phyloP scores from a whole-genome alignment of 176 grass and related monocot species.

The Carex kokanica region DNA sequence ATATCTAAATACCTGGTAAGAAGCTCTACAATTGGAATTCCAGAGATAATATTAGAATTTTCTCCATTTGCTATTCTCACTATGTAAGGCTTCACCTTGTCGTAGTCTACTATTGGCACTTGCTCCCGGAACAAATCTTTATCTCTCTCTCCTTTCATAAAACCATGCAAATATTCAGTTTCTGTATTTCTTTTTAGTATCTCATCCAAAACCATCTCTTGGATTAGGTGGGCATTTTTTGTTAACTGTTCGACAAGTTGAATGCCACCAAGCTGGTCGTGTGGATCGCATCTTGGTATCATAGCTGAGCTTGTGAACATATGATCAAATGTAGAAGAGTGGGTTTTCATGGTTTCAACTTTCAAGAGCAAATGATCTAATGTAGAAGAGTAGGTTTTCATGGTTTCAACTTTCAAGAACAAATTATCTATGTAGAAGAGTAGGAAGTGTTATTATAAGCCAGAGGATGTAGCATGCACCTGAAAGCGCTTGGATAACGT shows the following conservation, averaged over 20 bases:
- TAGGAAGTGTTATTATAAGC: not conserved
- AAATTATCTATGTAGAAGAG: not conserved
- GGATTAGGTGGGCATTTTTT: constrained; percentile 41
- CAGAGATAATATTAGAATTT: constrained; percentile 51
- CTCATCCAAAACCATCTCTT: constrained; percentile 47
- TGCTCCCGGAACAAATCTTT: constrained; percentile 36
- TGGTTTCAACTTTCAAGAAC: not conserved
- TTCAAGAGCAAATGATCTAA: not conserved
- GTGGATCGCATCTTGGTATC: constrained; percentile 41
- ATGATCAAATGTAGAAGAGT: not conserved
- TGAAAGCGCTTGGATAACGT: not conserved
- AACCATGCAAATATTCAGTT: constrained; percentile 60
- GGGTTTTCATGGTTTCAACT: not conserved
- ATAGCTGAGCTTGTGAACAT: constrained; percentile 16
- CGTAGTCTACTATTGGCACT: constrained; percentile 69
- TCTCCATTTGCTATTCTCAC: constrained; percentile 65
- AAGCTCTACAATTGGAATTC: constrained; percentile 37
- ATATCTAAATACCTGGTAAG: constrained; percentile 46
- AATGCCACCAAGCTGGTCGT: constrained; percentile 39
- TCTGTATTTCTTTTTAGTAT: constrained; percentile 46
- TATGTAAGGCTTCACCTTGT: constrained; percentile 61
- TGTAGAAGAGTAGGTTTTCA: too few relatives aligned
- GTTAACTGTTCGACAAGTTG: constrained; percentile 61
- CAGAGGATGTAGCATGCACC: not conserved
- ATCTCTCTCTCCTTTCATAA: constrained; percentile 24